A percentile compares a stretch with the other conserved stretches of the same genome.
phyloP scores from a whole-genome alignment of 2,329 filamentous ascomycete genomes.

The Alternaria metachromatica region DNA sequence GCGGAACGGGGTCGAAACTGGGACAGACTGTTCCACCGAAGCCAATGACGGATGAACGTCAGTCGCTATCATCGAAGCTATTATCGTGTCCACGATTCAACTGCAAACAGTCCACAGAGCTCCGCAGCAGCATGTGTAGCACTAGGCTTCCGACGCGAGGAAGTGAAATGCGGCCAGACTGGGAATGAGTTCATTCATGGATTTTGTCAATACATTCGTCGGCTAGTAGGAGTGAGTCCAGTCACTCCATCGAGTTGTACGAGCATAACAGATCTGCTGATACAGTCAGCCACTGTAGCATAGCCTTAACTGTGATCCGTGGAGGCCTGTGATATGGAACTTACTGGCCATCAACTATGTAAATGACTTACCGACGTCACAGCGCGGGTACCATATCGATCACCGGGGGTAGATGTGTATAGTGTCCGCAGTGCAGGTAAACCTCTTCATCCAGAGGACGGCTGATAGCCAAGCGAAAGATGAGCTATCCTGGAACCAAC shows the following conservation, averaged over 20 bases:
- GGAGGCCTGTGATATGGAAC: neutral
- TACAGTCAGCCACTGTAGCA: neutral
- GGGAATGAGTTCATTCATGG: rapidly evolving
- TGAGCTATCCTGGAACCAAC: neutral
- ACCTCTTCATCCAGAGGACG: neutral
- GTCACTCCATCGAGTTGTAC: neutral
- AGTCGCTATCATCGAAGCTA: neutral
- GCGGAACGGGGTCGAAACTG: too few relatives aligned
- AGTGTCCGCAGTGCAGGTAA: neutral
- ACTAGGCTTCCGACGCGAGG: neutral
- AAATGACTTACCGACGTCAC: neutral
- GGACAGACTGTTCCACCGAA: too few relatives aligned
- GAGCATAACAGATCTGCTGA: neutral
- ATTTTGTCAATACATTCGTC: neutral
- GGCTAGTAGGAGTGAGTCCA: neutral
- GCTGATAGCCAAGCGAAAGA: neutral
- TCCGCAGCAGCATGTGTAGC: neutral
- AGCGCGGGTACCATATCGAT: neutral
- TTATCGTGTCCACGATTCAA: neutral
- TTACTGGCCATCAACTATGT: neutral
- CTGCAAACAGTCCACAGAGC: neutral
- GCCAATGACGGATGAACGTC: too few relatives aligned
- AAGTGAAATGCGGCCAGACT: neutral
- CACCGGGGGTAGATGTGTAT: neutral
- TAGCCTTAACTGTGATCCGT: neutral